Conservation (phyloP, 768 basidiomycete species). For the Mrakia gelida region DNA sequence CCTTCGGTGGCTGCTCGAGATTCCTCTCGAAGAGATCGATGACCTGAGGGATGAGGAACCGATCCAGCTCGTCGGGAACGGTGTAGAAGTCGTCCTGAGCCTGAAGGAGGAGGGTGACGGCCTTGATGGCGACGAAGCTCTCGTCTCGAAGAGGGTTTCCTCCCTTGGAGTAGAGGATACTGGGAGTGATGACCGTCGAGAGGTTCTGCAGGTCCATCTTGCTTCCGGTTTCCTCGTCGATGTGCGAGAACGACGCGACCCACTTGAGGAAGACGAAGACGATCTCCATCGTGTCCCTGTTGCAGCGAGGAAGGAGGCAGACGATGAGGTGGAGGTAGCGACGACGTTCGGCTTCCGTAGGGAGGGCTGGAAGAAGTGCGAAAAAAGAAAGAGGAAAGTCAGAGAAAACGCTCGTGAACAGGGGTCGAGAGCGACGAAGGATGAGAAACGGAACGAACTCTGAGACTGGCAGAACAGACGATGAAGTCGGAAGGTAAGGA, state of each 20-base stretch:
- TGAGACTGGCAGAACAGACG: conserved; percentile 81
- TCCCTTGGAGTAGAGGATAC: conserved; percentile 81
- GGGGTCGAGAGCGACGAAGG: not conserved
- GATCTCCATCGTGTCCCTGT: conserved; percentile 96
- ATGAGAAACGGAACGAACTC: conserved; percentile 55
- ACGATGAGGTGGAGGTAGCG: conserved; percentile 80
- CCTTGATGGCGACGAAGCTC: conserved; percentile 81
- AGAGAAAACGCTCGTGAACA: not conserved
- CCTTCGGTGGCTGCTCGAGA: conserved; percentile 78
- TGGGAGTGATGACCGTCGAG: conserved; percentile 96
- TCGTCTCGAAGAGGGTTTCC: conserved; percentile 85
- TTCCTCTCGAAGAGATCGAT: conserved; percentile 78
- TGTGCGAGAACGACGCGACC: conserved; percentile 98
- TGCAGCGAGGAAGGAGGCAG: conserved; percentile 80
- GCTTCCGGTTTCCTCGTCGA: conserved; percentile 93
- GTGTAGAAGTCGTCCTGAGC: conserved; percentile 92
- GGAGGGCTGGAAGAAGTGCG: conserved; percentile 54
- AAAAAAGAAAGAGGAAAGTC: not conserved
- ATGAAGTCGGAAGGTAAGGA: conserved; percentile 92
- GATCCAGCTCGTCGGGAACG: conserved; percentile 84
- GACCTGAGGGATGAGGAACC: conserved; percentile 74
- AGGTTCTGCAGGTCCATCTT: conserved; percentile 97
- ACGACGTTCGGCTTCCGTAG: conserved; percentile 68
- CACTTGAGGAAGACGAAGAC: conserved; percentile 98
- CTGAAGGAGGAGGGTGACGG: conserved; percentile 79